Base-by-base conservation (phyloP, 1,139 yeast genomes). In the Geotrichum phurueaensis region DNA sequence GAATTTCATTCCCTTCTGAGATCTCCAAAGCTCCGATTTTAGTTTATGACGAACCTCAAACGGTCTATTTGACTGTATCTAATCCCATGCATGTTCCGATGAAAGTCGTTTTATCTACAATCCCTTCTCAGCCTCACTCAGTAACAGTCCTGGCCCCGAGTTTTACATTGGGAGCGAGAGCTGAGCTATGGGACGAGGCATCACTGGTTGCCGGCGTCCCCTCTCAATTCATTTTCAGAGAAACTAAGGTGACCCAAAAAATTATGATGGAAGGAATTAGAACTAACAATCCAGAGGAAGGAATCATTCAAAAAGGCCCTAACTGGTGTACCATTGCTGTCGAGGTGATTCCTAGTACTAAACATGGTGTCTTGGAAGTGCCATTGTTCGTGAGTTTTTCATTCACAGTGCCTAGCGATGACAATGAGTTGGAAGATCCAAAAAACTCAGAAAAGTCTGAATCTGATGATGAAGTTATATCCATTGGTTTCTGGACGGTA, bases 281-380 rank as follows among this genome's bases (percentile, higher is more conserved):
- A 2, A 64, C 62, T 56, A 39, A 57, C 22, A 23, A 54, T 9
- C 52, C 52, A 4, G 55, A 52, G 25, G 57, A 39, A 23, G 54
- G 51, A 15, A 52, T 58, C 9, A 53, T 56, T 29, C 63, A 83
- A 67, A 84, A 84, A 65, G 84, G 87, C 56, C 84, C 72, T 47
- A 84, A 71, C 48, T 88, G 73, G 1, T 87, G 87, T 66, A 83
- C 83, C 20, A 86, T 79, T 47, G 85, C 80, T 18, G 83, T 81
- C 9, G 86, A 82, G 15, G 75, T 70, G 53, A 71, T 63, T 3
- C 64, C 67, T 1, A 48, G 48, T 2, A 33, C 51, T 5, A 39
- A 39, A n/a, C 47, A 39, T n/a, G 47, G 47, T 39, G 43, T 53
- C 3, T 54, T 64, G 15, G 64, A 65, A 50, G 57, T 69, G 22